These are phyloP conservation scores for Annulohypoxylon bovei DNA, from an alignment of 495 filamentous ascomycete species.

Conservation along the genomic window DNA sequence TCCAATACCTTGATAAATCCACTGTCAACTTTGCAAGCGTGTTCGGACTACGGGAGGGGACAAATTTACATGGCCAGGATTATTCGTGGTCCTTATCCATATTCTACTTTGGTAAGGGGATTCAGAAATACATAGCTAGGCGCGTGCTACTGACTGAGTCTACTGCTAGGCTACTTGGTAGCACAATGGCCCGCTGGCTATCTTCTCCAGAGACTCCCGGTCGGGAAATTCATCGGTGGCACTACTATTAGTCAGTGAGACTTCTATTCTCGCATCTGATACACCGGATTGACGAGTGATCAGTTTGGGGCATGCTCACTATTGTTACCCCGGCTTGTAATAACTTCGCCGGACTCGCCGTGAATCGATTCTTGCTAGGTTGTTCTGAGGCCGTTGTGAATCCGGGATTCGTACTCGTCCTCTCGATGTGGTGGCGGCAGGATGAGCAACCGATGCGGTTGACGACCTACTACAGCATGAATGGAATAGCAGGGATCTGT, in stretches of 20 bases:
- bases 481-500: conserved; percentile 65
- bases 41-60: conserved; percentile 64
- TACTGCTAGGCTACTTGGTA: conserved; percentile 52
- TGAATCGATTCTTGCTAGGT: conserved; percentile 64
- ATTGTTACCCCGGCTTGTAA: conserved; percentile 61
- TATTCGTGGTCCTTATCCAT: conserved; percentile 68
- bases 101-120: conserved; percentile 62
- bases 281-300: background rate
- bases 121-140: background rate
- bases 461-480: conserved; percentile 65
- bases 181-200: conserved; percentile 64
- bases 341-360: conserved; percentile 60
- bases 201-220: conserved; percentile 62
- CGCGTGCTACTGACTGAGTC: background rate
- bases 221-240: conserved; percentile 60
- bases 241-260: conserved; percentile 45
- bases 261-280: background rate
- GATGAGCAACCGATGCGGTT: conserved; percentile 66
- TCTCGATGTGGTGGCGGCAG: conserved; percentile 66
- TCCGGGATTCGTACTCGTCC: conserved; percentile 66
- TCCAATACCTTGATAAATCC: conserved; percentile 69
- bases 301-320: conserved; percentile 54
- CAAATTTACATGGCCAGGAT: conserved; percentile 62
- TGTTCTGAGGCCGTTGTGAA: conserved; percentile 65
- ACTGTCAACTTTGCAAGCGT: conserved; percentile 70